Evolutionary conservation across 257 asterid genomes (phyloP), one percentile per base, ranked within the genome.

Genomic region (Gentiana macrophylla): DNA sequence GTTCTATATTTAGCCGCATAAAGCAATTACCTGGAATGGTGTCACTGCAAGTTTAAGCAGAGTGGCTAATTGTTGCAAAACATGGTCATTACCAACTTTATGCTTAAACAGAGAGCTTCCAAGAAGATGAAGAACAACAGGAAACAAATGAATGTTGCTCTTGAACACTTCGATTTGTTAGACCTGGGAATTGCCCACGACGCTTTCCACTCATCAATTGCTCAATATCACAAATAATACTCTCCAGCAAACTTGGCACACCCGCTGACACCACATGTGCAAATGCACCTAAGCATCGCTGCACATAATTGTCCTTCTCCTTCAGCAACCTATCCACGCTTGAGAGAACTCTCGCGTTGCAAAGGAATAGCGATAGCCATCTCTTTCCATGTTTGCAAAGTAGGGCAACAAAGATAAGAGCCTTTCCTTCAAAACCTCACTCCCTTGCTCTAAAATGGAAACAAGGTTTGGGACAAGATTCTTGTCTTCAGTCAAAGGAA

Each of bases 101-200:
- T 75, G 84, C 84, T 84, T 92, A 67, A 92, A 84, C 33, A 75
- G 82, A 61, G 84, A 74, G 68, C 97, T 88, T 62, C 95, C 95
- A 56, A 92, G 70, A 61, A 92, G 97, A 72, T 83, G 96, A 69
- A 88, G 83, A 72, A 92, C 78, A 68, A 88, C 97, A 57, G 99
- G 95, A 67, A 92, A 92, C 62, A 88, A 72, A 72, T 83, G 86
- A 67, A 92, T 74, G 65, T 79, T 92, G 70, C 71, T 88, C 80
- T 77, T 92, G 69, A 66, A 92, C 62, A 81, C 60, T 74, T 70
- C 95, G 81, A 49, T 73, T 75, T 51, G 58, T 52, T 62, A 72
- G 80, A 53, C 84, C 81, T 68, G 74, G 68, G 58, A 78, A 72
- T 35, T 72, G 84, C 54, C 86, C 94, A 60, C 82, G 94, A 49